Base-by-base conservation (phyloP, 2,329 filamentous ascomycete species). In the Orbilia ellipsospora region DNA sequence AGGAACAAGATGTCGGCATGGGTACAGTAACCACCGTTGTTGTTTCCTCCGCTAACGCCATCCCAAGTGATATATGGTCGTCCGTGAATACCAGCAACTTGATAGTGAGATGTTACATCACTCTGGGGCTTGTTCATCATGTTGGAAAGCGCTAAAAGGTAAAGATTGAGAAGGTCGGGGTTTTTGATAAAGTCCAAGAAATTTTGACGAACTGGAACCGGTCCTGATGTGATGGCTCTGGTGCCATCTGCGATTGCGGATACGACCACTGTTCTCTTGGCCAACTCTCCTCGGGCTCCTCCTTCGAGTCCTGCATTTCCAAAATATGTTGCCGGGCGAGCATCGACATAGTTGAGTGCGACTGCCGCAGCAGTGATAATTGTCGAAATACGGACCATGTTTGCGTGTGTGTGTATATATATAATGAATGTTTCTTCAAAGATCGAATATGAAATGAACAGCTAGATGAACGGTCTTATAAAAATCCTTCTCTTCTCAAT, bases 21-120 rank as follows among this genome's bases (percentile, higher is more conserved):
- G 13, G 88, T 88, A 81, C 93, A 96, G 81, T 94, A 96, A 60
- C 92, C 72, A 48, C 72, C 72, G 54, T 61, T 48, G 51, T 74
- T 74, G 54, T 75, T 69, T 52, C 72, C 72, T 44, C 72, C 72
- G 10, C 15, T 50, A 20, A 75, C 72, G 20, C 42, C 55, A 28
- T 77, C 73, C 73, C 73, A 77, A 20, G 73, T 45, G 15, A 77
- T 52, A 15, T 72, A 77, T 23, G 73, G 73, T 51, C 67, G 73
- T 62, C 92, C 93, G 81, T 96, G 93, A 78, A 96, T 92, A 92
- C 92, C 91, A 73, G 90, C 87, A 79, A 96, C 87, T 80, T 92
- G 88, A 82, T 93, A 96, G 84, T 89, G 95, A 48, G 92, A 94
- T 44, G 90, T 84, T 66, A 85, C 85, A 76, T 88, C 84, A 31